A percentile compares a stretch with the other conserved stretches of the same genome.
phyloP scores from a whole-genome alignment of 2,329 filamentous ascomycete genomes.

The Trichocomaceae sp. region DNA sequence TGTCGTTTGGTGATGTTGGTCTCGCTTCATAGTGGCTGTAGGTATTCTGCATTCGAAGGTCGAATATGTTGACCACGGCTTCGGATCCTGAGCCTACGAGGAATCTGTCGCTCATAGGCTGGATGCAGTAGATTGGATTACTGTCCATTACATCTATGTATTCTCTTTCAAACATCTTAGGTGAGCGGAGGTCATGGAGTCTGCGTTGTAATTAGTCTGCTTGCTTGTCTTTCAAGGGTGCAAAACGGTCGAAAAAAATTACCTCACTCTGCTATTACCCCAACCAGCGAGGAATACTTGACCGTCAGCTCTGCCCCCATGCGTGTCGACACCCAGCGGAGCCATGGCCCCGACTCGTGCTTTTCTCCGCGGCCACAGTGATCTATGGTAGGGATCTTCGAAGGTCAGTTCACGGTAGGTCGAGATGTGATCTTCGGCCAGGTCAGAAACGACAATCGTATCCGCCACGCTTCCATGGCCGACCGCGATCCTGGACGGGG shows the following conservation, averaged over 20 bases:
- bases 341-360: constrained; percentile 31
- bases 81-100: constrained; percentile 53
- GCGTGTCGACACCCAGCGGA: constrained; percentile 24
- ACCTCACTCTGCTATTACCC: constrained; percentile 50
- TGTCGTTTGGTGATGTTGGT: not conserved
- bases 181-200: constrained; percentile 56
- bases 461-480: constrained; percentile 39
- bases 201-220: constrained; percentile 22
- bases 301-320: constrained; percentile 30
- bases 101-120: constrained; percentile 50
- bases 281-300: constrained; percentile 55
- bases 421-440: constrained; percentile 42
- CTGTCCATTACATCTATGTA: constrained; percentile 53
- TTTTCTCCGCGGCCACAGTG: constrained; percentile 14
- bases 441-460: constrained; percentile 46
- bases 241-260: too few relatives aligned
- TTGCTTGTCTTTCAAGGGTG: not conserved
- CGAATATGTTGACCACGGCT: constrained; percentile 56
- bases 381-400: constrained; percentile 16
- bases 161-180: constrained; percentile 40
- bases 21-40: constrained; percentile 29
- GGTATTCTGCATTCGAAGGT: constrained; percentile 47
- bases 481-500: constrained; percentile 45
- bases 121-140: constrained; percentile 53
- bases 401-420: constrained; percentile 31